These are phyloP conservation scores for Annulohypoxylon stygium DNA, from an alignment of 495 filamentous ascomycete genomes.

Conservation along the genomic window DNA sequence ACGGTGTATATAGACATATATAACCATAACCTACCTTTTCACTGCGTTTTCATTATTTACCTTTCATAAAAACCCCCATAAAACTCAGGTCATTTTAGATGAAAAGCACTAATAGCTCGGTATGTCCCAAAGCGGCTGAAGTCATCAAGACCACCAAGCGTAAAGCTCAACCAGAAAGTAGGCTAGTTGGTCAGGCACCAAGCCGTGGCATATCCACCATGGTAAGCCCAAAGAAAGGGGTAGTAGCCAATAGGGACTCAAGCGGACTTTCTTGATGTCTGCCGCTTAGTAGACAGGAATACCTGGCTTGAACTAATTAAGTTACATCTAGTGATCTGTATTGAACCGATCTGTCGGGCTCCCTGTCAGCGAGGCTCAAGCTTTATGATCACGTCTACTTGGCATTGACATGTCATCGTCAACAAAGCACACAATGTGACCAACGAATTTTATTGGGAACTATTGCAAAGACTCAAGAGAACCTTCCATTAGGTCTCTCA, in stretches of 20 bases:
- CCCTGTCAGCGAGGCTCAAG: not conserved
- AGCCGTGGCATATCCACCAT: slow-evolving; percentile 1
- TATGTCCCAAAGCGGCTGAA: not conserved
- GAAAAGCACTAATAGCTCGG: not conserved
- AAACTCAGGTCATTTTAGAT: not conserved
- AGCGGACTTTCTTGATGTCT: not conserved
- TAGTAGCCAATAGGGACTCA: not conserved
- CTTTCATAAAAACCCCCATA: not conserved
- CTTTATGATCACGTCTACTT: not conserved
- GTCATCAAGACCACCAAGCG: not conserved
- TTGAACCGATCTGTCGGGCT: slow-evolving; percentile 2
- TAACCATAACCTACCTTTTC: not conserved
- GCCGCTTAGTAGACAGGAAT: not conserved
- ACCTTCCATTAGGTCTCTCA: not conserved
- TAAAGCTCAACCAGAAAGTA: not conserved
- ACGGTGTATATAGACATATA: not conserved
- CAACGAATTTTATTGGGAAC: not conserved
- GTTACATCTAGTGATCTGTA: not conserved
- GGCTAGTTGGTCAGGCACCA: not conserved
- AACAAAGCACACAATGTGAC: not conserved
- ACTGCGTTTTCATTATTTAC: not conserved
- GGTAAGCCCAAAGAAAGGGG: not conserved
- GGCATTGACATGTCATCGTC: not conserved
- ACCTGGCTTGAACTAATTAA: not conserved
- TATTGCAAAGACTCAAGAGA: not conserved